phyloP scores from a whole-genome alignment of 1,284 basidiomycete species.

The Cystobasidium pallidum region DNA sequence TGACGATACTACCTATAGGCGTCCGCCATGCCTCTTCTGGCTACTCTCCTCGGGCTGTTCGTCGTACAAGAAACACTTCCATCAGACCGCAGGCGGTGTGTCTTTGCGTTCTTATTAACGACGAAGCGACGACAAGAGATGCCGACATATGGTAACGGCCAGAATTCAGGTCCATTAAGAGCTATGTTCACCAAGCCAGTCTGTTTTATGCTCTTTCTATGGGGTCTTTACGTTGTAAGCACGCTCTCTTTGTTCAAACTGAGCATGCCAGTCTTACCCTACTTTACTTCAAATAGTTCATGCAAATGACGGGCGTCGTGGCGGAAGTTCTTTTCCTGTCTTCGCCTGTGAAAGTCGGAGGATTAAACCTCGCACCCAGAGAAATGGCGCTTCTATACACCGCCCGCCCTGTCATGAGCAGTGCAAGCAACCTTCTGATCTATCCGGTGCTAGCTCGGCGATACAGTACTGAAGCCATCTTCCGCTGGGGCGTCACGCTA shows the following conservation, averaged over 20 bases:
- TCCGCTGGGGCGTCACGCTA: background rate
- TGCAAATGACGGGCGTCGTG: conserved; percentile 7
- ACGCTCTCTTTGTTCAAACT: background rate
- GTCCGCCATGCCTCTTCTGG: background rate
- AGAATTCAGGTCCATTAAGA: background rate
- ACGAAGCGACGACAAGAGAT: background rate
- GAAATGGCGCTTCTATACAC: conserved; percentile 25
- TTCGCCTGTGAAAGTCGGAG: conserved; percentile 4
- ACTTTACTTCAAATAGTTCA: conserved; percentile 3
- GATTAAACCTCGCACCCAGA: conserved; percentile 14
- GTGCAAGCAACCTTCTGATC: background rate
- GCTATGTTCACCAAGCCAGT: conserved; percentile 27
- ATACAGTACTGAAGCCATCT: conserved; percentile 9
- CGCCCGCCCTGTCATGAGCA: conserved; percentile 13
- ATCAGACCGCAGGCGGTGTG: background rate
- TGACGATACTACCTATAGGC: too few species aligned
- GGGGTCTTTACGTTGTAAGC: conserved; percentile 28
- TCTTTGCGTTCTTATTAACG: background rate
- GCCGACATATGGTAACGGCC: background rate
- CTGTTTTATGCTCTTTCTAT: conserved; percentile 19
- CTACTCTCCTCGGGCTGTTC: background rate
- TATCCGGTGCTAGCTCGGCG: conserved; percentile 10
- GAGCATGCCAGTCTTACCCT: background rate
- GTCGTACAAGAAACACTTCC: conserved; percentile 27
- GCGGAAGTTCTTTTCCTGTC: conserved; percentile 34